Evolutionary conservation across 1,139 yeast genomes (phyloP).

Genomic region (Kodamaea fungicola): DNA sequence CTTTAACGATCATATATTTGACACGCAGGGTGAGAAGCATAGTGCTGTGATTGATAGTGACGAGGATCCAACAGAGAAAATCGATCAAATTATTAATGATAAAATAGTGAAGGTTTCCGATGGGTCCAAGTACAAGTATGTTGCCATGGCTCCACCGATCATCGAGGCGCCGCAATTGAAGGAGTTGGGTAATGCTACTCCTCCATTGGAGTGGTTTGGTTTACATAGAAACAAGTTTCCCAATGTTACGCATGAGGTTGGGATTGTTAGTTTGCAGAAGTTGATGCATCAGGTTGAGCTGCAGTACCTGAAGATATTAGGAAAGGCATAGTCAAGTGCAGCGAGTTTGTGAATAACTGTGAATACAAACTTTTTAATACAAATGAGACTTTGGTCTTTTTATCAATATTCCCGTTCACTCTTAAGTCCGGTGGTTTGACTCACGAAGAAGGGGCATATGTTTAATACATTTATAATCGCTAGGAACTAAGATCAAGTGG

Average conservation of each 20-base stretch:
- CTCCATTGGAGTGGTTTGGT: conserved; percentile 98
- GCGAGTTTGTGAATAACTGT: too few species aligned
- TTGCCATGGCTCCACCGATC: conserved; percentile 68
- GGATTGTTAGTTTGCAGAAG: conserved; percentile 70
- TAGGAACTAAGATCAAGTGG: too few species aligned
- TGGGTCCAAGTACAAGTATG: conserved; percentile 56
- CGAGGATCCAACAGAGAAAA: conserved; percentile 31
- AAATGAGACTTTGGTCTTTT: too few species aligned
- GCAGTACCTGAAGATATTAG: conserved; percentile 47
- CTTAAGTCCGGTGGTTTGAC: too few species aligned
- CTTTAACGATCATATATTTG: conserved; percentile 16
- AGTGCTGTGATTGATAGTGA: conserved; percentile 20
- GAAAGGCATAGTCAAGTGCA: too few species aligned
- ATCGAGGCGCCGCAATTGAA: conserved; percentile 87
- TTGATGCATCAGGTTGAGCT: conserved; percentile 60
- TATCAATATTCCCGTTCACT: too few species aligned
- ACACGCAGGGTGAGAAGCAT: conserved; percentile 8
- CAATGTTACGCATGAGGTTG: conserved; percentile 75
- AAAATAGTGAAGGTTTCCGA: conserved; percentile 62
- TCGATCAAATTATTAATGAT: conserved; percentile 51
- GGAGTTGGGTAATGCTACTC: conserved; percentile 95
- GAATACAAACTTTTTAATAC: too few species aligned
- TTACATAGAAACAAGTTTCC: conserved; percentile 84
- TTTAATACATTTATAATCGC: too few species aligned
- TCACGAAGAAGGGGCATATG: too few species aligned